Percentiles rank a stretch among this genome's conserved stretches.
Conservation (phyloP, 352 stramenopile species). For the Elongisporangium undulatum region DNA sequence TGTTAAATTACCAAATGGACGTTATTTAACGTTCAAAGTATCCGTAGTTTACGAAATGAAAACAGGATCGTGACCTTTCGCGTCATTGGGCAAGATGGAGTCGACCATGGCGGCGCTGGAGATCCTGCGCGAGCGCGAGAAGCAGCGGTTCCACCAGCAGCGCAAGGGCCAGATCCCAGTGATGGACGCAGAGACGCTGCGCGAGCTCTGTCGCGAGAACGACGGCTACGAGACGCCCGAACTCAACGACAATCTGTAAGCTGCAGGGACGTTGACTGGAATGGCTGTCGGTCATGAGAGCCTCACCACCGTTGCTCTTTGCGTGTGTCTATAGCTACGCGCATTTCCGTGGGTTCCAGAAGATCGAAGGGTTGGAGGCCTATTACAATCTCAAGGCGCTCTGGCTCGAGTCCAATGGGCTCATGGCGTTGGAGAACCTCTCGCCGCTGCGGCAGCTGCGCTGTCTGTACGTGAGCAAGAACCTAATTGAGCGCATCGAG, state of each 20-base stretch:
- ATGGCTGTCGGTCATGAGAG: not conserved
- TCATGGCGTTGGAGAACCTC: constrained; percentile 85
- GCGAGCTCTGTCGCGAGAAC: constrained; percentile 84
- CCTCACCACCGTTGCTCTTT: not conserved
- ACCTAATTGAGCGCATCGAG: constrained; percentile 87
- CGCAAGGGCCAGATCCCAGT: constrained; percentile 71
- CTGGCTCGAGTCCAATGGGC: constrained; percentile 95
- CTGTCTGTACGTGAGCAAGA: constrained; percentile 93
- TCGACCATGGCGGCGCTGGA: constrained; percentile 45
- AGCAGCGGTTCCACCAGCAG: constrained; percentile 57
- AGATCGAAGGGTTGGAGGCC: constrained; percentile 92
- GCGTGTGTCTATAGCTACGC: constrained; percentile 30
- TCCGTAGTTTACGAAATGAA: not conserved
- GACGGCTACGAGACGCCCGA: constrained; percentile 94
- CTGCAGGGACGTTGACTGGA: not conserved
- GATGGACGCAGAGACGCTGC: constrained; percentile 87
- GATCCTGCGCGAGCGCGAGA: constrained; percentile 59
- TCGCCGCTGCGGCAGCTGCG: constrained; percentile 67
- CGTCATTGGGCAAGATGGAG: constrained; percentile 17
- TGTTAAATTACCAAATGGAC: constrained; percentile 3
- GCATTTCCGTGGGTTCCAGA: constrained; percentile 93
- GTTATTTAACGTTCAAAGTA: not conserved
- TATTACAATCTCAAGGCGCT: constrained; percentile 93
- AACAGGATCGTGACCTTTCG: not conserved
- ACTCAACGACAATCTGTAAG: constrained; percentile 94